phyloP scores from a whole-genome alignment of 371 early-diverging fungal species.

The Mortierella sp. region DNA sequence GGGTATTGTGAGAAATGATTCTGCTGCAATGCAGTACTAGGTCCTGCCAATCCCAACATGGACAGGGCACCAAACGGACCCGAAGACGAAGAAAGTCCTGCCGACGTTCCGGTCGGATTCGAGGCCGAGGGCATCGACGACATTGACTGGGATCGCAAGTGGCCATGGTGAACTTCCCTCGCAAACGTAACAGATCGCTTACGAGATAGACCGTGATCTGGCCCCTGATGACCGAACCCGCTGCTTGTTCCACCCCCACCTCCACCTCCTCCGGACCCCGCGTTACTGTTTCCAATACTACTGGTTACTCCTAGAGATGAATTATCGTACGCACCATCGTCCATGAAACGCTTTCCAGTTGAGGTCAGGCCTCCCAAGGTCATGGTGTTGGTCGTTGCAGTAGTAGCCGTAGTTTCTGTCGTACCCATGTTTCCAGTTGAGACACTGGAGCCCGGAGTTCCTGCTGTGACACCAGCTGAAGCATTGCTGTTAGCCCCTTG shows the following conservation, averaged over 20 bases:
- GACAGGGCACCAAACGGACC: conserved; percentile 21
- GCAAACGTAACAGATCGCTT: conserved; percentile 52
- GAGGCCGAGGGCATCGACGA: conserved; percentile 40
- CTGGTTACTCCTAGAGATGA: conserved; percentile 11
- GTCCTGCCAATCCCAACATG: conserved; percentile 33
- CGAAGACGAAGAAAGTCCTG: conserved; percentile 5
- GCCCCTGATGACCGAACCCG: conserved; percentile 17
- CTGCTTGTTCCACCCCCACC: conserved; percentile 7
- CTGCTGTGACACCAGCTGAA: conserved; percentile 7
- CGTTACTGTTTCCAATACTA: neutral
- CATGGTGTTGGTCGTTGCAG: conserved; percentile 4
- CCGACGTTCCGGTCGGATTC: neutral
- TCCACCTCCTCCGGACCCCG: conserved; percentile 7
- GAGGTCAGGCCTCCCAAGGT: conserved; percentile 14
- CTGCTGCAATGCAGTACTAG: conserved; percentile 19
- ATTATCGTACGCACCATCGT: conserved; percentile 22
- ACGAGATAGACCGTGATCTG: conserved; percentile 34
- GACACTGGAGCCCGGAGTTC: conserved; percentile 21
- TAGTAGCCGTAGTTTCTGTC: conserved; percentile 8
- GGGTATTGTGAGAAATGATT: conserved; percentile 9
- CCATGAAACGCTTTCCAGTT: conserved; percentile 32
- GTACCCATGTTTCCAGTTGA: conserved; percentile 22
- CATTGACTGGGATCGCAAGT: conserved; percentile 48
- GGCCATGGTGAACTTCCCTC: conserved; percentile 45
- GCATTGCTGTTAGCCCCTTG: neutral